Base-by-base conservation (phyloP, 164 flowering plant genomes). In the Taxillus chinensis region DNA sequence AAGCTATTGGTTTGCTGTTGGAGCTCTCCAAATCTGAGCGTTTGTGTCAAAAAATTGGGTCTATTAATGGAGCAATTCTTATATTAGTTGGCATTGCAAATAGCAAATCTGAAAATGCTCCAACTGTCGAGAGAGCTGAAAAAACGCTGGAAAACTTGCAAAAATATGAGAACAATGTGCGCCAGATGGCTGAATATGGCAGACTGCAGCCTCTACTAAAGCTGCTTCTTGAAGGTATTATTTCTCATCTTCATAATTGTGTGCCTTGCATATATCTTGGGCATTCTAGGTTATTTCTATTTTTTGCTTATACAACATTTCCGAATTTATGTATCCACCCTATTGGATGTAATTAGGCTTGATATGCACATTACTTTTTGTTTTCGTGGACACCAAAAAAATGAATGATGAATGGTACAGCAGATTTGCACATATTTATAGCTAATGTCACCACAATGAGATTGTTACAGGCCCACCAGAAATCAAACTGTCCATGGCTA, bases 131-230 rank as follows among this genome's bases (percentile, higher is more conserved):
- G 73, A 90, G 78, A 68, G 99, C 96, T 67, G 93, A 89, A 8
- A 80, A 73, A 69, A 87, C 95, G 48, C 81, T 93, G 61, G 88
- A 82, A 65, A 93, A 93, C 76, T 79, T 93, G 69, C 95, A 78
- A 70, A 81, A 59, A 62, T 83, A 78, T 65, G 97, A 90, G 76
- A 86, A 75, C 67, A 90, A 93, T 82, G 91, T 93, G 59, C 70
- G 74, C 61, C 95, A 90, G 76, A 90, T 93, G 99, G 99, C 99
- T 74, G 95, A 83, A 69, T 81, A 76, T 82, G 96, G 99, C 63
- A 80, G 95, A 83, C 67, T 93, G 68, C 86, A 83, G 68, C 99
- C 99, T 64, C 92, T 93, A 61, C 77, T 90, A 48, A 78, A 71
- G 3, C 73, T 81, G 41, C 72, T 93, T 2, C 96, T 90, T 64